Conservation (phyloP, 768 basidiomycete genomes). For the Xerocomus potaroensis region DNA sequence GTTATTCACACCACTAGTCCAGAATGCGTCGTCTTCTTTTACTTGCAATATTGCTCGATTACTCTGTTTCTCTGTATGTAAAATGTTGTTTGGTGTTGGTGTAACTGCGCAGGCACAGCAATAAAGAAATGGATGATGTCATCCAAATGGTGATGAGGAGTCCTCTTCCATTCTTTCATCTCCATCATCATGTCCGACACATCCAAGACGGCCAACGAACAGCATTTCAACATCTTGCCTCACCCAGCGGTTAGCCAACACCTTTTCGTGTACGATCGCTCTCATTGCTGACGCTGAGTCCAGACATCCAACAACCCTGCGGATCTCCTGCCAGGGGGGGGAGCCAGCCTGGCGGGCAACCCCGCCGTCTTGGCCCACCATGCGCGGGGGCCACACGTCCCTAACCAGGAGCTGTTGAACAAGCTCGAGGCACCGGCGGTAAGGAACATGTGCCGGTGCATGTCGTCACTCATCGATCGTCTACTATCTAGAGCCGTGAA, state of each 20-base stretch:
- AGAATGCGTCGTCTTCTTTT: slow-evolving; percentile 1
- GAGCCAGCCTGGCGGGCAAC: slow-evolving; percentile 36
- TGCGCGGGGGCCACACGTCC: slow-evolving; percentile 49
- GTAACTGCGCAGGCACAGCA: background rate
- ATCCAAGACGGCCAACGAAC: slow-evolving; percentile 29
- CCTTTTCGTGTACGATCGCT: background rate
- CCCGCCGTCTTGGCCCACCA: slow-evolving; percentile 43
- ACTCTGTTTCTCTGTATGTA: too few species aligned
- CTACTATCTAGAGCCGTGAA: slow-evolving; percentile 42
- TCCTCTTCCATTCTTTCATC: background rate
- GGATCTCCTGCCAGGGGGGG: slow-evolving; percentile 44
- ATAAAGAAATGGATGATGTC: slow-evolving; percentile 14
- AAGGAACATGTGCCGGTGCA: slow-evolving; percentile 9
- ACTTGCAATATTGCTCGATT: slow-evolving; percentile 9
- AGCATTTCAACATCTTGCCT: slow-evolving; percentile 49
- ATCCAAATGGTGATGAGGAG: background rate
- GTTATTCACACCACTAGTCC: background rate
- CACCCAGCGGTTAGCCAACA: slow-evolving; percentile 52
- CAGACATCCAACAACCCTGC: slow-evolving; percentile 60
- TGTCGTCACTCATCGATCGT: background rate
- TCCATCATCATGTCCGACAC: slow-evolving; percentile 14
- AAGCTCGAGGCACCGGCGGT: slow-evolving; percentile 48
- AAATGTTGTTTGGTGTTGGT: too few species aligned
- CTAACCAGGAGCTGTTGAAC: slow-evolving; percentile 39
- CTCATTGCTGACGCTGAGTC: background rate